Evolutionary conservation across 2,329 filamentous ascomycete species (phyloP).

Genomic region (Epichloe gansuensis): DNA sequence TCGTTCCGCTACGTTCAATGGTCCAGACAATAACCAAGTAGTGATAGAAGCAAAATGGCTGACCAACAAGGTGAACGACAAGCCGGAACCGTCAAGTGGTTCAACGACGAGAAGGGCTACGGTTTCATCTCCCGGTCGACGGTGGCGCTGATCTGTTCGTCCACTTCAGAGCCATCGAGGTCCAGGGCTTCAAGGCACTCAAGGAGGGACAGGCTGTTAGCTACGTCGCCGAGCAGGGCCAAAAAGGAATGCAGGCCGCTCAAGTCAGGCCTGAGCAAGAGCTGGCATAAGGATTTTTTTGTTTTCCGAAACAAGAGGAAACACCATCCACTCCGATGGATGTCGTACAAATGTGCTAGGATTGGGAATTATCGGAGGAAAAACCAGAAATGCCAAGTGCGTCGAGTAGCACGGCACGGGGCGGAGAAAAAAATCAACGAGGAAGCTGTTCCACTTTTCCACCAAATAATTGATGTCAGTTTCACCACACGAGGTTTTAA

Average conservation of each 20-base stretch:
- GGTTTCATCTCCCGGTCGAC: constrained; percentile 9
- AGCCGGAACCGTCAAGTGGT: constrained; percentile 10
- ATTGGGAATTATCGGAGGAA: neutral
- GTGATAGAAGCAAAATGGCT: constrained; percentile 5
- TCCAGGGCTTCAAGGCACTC: constrained; percentile 9
- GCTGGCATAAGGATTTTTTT: neutral
- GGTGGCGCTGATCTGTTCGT: constrained; percentile 8
- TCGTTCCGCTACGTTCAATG: neutral
- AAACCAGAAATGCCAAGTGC: neutral
- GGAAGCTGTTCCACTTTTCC: constrained; percentile 3
- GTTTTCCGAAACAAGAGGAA: neutral
- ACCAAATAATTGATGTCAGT: constrained; percentile 4
- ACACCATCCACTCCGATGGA: neutral
- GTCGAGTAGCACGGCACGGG: neutral
- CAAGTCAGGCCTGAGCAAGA: constrained; percentile 14
- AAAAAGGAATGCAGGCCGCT: constrained; percentile 10
- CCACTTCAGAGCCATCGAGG: constrained; percentile 10
- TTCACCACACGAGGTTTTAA: constrained; percentile 1
- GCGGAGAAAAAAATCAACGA: neutral
- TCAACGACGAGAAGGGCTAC: constrained; percentile 12
- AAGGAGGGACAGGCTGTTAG: constrained; percentile 10
- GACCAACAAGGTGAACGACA: constrained; percentile 9
- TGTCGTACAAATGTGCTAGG: neutral
- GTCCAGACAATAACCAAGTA: neutral
- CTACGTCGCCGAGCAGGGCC: constrained; percentile 7